These are phyloP conservation scores for Penicillium egyptiacum DNA, from an alignment of 495 filamentous ascomycete species.

Conservation along the genomic window DNA sequence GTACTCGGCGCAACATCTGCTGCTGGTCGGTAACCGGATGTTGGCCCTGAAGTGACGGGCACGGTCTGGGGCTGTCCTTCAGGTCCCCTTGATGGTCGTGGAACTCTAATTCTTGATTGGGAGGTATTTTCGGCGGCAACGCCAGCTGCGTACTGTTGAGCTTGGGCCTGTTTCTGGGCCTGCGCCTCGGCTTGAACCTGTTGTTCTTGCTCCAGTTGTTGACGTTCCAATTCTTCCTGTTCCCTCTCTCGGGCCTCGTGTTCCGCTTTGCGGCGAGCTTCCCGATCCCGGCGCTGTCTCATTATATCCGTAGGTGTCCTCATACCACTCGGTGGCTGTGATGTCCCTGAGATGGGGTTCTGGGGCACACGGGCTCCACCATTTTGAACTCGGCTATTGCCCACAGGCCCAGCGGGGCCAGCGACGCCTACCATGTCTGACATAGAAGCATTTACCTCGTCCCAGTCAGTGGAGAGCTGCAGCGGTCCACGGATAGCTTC, in stretches of 20 bases:
- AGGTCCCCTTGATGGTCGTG: conserved; percentile 28
- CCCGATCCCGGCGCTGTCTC: conserved; percentile 66
- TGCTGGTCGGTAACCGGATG: conserved; percentile 13
- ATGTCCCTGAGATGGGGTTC: conserved; percentile 48
- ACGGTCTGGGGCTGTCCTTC: conserved; percentile 24
- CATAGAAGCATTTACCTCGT: conserved; percentile 94
- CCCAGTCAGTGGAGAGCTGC: conserved; percentile 77
- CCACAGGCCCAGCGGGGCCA: conserved; percentile 37
- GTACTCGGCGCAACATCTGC: conserved; percentile 16
- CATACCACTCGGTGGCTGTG: conserved; percentile 45
- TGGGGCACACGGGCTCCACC: conserved; percentile 47
- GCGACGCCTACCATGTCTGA: conserved; percentile 70
- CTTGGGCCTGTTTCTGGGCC: conserved; percentile 18
- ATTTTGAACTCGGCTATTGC: conserved; percentile 51
- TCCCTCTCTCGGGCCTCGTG: conserved; percentile 48
- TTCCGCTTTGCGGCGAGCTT: conserved; percentile 65
- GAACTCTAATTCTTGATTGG: conserved; percentile 41
- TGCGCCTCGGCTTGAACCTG: conserved; percentile 21
- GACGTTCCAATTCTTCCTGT: conserved; percentile 54
- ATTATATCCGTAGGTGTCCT: conserved; percentile 70
- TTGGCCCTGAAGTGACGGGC: conserved; percentile 17
- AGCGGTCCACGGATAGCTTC: conserved; percentile 83
- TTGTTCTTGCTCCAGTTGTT: conserved; percentile 56
- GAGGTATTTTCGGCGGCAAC: conserved; percentile 51
- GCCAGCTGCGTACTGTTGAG: conserved; percentile 54